Conservation (phyloP, 192 early-diverging fungal genomes). For the Paraglomus brasilianum region DNA sequence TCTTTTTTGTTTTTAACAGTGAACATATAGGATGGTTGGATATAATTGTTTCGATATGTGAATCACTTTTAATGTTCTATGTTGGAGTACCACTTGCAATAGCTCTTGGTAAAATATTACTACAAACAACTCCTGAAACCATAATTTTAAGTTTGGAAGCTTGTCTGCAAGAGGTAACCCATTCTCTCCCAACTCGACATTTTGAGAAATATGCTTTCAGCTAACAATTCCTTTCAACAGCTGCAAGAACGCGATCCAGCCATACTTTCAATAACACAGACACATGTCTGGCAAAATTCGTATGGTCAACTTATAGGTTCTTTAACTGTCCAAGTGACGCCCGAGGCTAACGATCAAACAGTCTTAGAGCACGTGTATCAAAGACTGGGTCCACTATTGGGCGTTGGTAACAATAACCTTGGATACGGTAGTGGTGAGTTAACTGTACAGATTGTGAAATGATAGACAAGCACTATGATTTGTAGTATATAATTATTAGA, state of each 20-base stretch:
- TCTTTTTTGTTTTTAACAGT: slow-evolving; percentile 27
- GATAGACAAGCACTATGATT: slow-evolving; percentile 8
- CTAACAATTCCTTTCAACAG: background rate
- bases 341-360: slow-evolving; percentile 50
- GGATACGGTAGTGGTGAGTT: slow-evolving; percentile 45
- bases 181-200: background rate
- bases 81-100: slow-evolving; percentile 49
- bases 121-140: slow-evolving; percentile 53
- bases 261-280: slow-evolving; percentile 44
- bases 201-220: background rate
- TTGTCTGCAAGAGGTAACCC: slow-evolving; percentile 44
- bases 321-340: slow-evolving; percentile 41
- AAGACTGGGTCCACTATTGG: slow-evolving; percentile 41
- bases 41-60: slow-evolving; percentile 46
- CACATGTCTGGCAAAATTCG: slow-evolving; percentile 60
- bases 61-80: slow-evolving; percentile 49
- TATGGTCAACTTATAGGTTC: slow-evolving; percentile 53
- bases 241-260: slow-evolving; percentile 42
- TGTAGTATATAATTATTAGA: too few species aligned
- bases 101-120: slow-evolving; percentile 48
- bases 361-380: slow-evolving; percentile 48
- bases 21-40: slow-evolving; percentile 40
- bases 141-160: slow-evolving; percentile 45
- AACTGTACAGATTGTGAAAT: slow-evolving; percentile 47
- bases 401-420: slow-evolving; percentile 31